Percentiles rank a stretch among this genome's conserved stretches.
These are phyloP conservation scores for Talaromyces stipitatus DNA, from an alignment of 495 filamentous ascomycete species.

Conservation along the genomic window DNA sequence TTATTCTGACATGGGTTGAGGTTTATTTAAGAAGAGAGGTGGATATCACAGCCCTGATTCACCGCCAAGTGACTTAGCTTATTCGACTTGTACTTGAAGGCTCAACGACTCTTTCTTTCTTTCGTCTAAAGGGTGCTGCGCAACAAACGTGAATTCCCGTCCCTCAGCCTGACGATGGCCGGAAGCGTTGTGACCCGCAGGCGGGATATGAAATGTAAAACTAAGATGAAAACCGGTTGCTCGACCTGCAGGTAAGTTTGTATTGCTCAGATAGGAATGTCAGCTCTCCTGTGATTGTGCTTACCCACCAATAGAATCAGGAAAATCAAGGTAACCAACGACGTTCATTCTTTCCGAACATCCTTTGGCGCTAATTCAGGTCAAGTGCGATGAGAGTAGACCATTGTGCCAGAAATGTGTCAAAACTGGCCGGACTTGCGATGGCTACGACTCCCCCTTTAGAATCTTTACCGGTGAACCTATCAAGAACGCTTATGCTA, in stretches of 20 bases:
- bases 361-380: constrained; percentile 16
- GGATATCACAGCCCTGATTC: background rate
- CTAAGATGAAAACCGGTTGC: constrained; percentile 31
- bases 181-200: constrained; percentile 17
- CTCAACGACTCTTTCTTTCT: too few species aligned
- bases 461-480: constrained; percentile 15
- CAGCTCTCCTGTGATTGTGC: constrained; percentile 2
- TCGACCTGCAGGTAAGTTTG: constrained; percentile 29
- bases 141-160: constrained; percentile 13
- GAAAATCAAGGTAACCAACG: constrained; percentile 24
- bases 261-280: constrained; percentile 10
- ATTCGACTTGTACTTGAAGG: too few species aligned
- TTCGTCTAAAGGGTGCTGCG: too few species aligned
- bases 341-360: constrained; percentile 23
- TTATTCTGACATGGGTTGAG: background rate
- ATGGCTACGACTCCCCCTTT: constrained; percentile 41
- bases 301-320: constrained; percentile 14
- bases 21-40: background rate
- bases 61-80: too few species aligned
- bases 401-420: constrained; percentile 47
- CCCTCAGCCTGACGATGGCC: constrained; percentile 13
- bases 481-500: constrained; percentile 14
- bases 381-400: constrained; percentile 52
- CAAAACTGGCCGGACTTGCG: constrained; percentile 48
- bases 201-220: constrained; percentile 16